Evolutionary conservation across 345 rosid species (phyloP).

Genomic region (Rubroshorea leprosula): DNA sequence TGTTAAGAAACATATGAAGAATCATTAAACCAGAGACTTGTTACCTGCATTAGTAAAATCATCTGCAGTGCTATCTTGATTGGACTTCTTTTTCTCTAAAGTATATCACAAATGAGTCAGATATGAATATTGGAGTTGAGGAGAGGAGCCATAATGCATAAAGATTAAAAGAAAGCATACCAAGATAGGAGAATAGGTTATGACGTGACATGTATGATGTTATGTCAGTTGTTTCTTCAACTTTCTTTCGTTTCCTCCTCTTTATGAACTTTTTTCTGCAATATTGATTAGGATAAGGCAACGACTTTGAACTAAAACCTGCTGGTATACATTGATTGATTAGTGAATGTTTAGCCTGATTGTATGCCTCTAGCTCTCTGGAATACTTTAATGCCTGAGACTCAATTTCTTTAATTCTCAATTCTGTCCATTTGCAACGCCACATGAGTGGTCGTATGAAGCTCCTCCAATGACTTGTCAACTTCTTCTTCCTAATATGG

Average conservation of each 20-base stretch:
- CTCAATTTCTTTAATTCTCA: slow-evolving; percentile 65
- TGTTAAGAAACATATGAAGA: no score
- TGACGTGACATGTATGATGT: slow-evolving; percentile 56
- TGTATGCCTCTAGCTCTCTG: slow-evolving; percentile 42
- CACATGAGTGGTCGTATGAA: slow-evolving; percentile 82
- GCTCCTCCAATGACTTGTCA: slow-evolving; percentile 77
- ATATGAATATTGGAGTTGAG: not conserved
- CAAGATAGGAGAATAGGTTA: slow-evolving; percentile 61
- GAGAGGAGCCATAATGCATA: slow-evolving; percentile 10
- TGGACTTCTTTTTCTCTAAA: slow-evolving; percentile 66
- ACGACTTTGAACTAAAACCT: slow-evolving; percentile 55
- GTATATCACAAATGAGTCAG: slow-evolving; percentile 14
- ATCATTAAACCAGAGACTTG: not conserved
- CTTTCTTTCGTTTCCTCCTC: slow-evolving; percentile 72
- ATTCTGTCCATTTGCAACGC: slow-evolving; percentile 89
- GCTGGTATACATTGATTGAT: slow-evolving; percentile 41
- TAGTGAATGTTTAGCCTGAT: slow-evolving; percentile 39
- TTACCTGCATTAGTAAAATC: slow-evolving; percentile 55
- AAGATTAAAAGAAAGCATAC: slow-evolving; percentile 32
- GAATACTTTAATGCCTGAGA: slow-evolving; percentile 56
- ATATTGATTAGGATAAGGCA: slow-evolving; percentile 56
- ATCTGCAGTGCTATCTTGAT: slow-evolving; percentile 52
- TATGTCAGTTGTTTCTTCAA: slow-evolving; percentile 51
- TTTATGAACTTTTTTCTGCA: slow-evolving; percentile 47
- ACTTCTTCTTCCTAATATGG: slow-evolving; percentile 74